Evolutionary conservation across 352 stramenopile genomes (phyloP).

Genomic region (Pythium plurisporium): DNA sequence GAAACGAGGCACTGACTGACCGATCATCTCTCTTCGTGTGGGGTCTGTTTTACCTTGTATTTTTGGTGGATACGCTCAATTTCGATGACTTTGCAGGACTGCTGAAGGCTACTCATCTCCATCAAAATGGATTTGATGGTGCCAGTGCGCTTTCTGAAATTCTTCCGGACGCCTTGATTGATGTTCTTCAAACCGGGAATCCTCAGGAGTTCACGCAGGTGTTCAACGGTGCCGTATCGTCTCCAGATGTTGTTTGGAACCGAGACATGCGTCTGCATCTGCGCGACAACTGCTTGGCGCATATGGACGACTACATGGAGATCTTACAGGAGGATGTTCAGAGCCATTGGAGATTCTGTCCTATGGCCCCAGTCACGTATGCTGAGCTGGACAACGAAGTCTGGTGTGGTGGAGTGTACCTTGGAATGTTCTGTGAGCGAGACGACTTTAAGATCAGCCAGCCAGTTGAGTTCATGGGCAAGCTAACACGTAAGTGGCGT

Average conservation of each 20-base stretch:
- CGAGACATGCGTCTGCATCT: constrained; percentile 89
- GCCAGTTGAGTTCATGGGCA: constrained; percentile 82
- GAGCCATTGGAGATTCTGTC: constrained; percentile 87
- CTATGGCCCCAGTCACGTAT: constrained; percentile 91
- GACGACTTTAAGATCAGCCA: constrained; percentile 80
- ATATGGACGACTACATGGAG: constrained; percentile 91
- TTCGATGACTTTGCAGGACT: constrained; percentile 60
- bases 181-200: constrained; percentile 77
- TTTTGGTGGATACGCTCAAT: constrained; percentile 38
- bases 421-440: constrained; percentile 89
- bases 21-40: constrained; percentile 44
- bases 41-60: constrained; percentile 77
- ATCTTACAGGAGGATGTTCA: constrained; percentile 86
- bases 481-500: constrained; percentile 78
- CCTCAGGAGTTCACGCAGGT: constrained; percentile 84
- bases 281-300: constrained; percentile 80
- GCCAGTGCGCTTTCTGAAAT: constrained; percentile 77
- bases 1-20: constrained; percentile 29
- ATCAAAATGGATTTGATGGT: constrained; percentile 47
- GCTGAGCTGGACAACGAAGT: constrained; percentile 87
- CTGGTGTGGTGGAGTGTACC: constrained; percentile 93
- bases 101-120: constrained; percentile 61
- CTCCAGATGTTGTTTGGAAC: constrained; percentile 93
- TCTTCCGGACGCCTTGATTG: constrained; percentile 89
- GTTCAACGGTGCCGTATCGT: constrained; percentile 82